These are phyloP conservation scores for Trichoderma virens DNA, from an alignment of 495 filamentous ascomycete genomes.

Conservation along the genomic window DNA sequence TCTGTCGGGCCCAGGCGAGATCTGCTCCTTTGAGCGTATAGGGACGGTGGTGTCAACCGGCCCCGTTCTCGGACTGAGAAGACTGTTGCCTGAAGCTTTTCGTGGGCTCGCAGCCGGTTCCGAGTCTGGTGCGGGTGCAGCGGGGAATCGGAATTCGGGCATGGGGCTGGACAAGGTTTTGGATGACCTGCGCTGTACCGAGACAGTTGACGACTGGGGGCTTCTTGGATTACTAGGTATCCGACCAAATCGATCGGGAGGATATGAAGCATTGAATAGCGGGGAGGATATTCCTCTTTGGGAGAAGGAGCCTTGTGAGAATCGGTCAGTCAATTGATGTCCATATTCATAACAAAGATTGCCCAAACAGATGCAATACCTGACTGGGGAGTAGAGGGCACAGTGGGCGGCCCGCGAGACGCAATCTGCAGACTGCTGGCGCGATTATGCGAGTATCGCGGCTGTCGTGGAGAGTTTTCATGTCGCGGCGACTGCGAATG, in stretches of 20 bases:
- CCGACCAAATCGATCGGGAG: constrained; percentile 32
- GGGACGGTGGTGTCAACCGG: constrained; percentile 10
- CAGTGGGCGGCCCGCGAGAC: constrained; percentile 40
- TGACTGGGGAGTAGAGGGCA: constrained; percentile 34
- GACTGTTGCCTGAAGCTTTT: constrained; percentile 23
- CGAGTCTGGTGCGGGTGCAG: constrained; percentile 38
- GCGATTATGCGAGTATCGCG: constrained; percentile 59
- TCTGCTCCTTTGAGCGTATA: constrained; percentile 26
- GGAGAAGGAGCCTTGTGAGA: constrained; percentile 31
- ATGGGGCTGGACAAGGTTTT: constrained; percentile 35
- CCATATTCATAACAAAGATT: not conserved
- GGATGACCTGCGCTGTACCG: constrained; percentile 19
- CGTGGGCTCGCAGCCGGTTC: constrained; percentile 3
- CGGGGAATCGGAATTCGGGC: constrained; percentile 65
- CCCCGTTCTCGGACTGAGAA: constrained; percentile 30
- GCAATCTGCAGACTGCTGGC: constrained; percentile 78
- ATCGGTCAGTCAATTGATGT: not conserved
- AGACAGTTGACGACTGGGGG: constrained; percentile 19
- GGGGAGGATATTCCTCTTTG: constrained; percentile 30
- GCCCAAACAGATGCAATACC: constrained; percentile 25
- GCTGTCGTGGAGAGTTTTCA: constrained; percentile 25
- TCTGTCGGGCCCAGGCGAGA: constrained; percentile 40
- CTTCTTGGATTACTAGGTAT: constrained; percentile 31
- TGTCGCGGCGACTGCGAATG: constrained; percentile 18
- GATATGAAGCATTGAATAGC: constrained; percentile 41